phyloP scores from a whole-genome alignment of 257 asterid species.

The Petunia secreta region DNA sequence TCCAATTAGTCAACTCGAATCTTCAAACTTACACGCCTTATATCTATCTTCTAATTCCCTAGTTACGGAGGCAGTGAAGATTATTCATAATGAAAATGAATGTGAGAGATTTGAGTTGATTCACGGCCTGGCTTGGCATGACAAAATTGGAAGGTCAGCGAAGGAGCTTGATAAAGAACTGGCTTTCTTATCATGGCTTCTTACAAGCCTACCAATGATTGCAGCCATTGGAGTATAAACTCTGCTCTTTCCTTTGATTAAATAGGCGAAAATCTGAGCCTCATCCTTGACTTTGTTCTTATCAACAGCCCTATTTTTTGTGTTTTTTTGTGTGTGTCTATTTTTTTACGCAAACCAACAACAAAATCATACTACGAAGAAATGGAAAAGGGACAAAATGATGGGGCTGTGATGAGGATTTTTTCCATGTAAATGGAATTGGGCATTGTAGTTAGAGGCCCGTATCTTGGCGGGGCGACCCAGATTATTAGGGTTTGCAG shows the following conservation, averaged over 20 bases:
- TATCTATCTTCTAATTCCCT: neutral
- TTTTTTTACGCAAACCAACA: neutral
- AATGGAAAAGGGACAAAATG: neutral
- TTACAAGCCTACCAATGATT: neutral
- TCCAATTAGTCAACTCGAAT: neutral
- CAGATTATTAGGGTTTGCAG: neutral
- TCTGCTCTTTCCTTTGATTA: constrained; percentile 1
- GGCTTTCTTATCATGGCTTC: neutral
- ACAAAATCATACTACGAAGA: neutral
- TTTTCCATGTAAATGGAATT: constrained; percentile 22
- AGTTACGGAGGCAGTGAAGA: neutral
- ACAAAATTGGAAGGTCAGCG: neutral
- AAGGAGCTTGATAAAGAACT: too few species aligned
- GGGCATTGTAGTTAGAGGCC: constrained; percentile 13
- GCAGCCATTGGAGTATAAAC: neutral
- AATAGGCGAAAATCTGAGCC: constrained; percentile 5
- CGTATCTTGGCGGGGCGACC: constrained; percentile 36
- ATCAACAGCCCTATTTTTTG: neutral
- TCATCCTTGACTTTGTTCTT: neutral
- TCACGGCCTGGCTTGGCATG: constrained; percentile 6
- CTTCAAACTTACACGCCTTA: neutral
- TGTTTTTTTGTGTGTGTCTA: neutral
- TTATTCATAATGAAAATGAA: neutral
- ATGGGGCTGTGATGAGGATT: constrained; percentile 31
- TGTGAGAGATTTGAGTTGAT: constrained; percentile 4